A percentile compares a stretch with the other conserved stretches of the same genome.
These are phyloP conservation scores for Hansenula anomala DNA, from an alignment of 1,139 yeast genomes.

Conservation along the genomic window DNA sequence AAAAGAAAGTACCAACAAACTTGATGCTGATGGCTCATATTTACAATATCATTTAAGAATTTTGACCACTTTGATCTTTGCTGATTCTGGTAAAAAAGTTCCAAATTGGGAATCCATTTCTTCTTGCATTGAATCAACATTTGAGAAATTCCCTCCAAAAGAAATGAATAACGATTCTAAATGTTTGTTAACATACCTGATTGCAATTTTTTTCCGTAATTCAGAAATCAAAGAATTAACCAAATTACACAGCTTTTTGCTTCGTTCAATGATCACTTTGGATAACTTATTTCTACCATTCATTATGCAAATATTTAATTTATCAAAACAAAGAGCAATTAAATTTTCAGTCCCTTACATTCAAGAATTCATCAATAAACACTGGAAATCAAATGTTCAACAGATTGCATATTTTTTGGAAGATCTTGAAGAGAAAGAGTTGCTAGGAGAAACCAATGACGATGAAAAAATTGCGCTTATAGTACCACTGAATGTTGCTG, in stretches of 20 bases:
- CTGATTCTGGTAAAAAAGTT: constrained; percentile 66
- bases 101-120: constrained; percentile 29
- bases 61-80: constrained; percentile 44
- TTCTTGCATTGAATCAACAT: not conserved
- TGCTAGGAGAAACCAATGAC: constrained; percentile 12
- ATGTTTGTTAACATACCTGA: constrained; percentile 26
- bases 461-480: constrained; percentile 12
- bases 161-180: no score
- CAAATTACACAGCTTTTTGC: constrained; percentile 39
- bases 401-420: constrained; percentile 43
- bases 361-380: constrained; percentile 43
- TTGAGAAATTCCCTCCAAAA: no score
- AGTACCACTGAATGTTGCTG: constrained; percentile 11
- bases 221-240: constrained; percentile 48
- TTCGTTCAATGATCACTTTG: constrained; percentile 28
- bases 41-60: constrained; percentile 22
- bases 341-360: constrained; percentile 38
- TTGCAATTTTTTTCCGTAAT: constrained; percentile 53
- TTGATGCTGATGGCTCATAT: constrained; percentile 10
- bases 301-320: constrained; percentile 38
- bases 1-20: constrained; percentile 22
- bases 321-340: constrained; percentile 40
- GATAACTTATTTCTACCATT: constrained; percentile 40
- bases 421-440: constrained; percentile 26
- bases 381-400: constrained; percentile 30